A percentile compares a stretch with the other conserved stretches of the same genome.
Evolutionary conservation across 805 yeast species (phyloP).

Genomic region (Starmera dryadoides): DNA sequence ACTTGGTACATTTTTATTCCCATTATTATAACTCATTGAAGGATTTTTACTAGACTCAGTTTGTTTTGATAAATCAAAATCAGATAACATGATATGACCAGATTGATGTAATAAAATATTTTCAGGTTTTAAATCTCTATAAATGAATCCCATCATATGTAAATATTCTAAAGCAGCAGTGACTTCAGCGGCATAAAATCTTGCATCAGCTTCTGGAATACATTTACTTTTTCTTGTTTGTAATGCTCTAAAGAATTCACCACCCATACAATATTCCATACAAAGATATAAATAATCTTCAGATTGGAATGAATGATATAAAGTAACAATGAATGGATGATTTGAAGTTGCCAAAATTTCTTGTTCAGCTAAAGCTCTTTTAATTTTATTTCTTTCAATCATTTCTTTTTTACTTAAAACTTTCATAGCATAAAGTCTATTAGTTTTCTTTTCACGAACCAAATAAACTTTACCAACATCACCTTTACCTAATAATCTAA

Average conservation of each 20-base stretch:
- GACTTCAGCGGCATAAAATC: conserved; percentile 94
- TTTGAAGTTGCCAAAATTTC: conserved; percentile 92
- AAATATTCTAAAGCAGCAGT: conserved; percentile 93
- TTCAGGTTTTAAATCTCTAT: conserved; percentile 95
- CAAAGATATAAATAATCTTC: conserved; percentile 87
- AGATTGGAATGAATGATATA: conserved; percentile 94
- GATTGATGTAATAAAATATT: conserved; percentile 90
- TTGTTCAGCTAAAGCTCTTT: conserved; percentile 93
- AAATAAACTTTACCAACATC: conserved; percentile 96
- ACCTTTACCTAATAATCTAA: conserved; percentile 89
- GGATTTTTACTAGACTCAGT: conserved; percentile 74
- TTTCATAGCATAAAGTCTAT: conserved; percentile 85
- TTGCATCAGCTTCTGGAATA: conserved; percentile 81
- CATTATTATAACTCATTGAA: conserved; percentile 38
- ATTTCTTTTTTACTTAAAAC: conserved; percentile 85
- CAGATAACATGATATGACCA: conserved; percentile 97
- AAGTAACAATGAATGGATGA: conserved; percentile 94
- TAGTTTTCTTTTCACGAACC: conserved; percentile 74
- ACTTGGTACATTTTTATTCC: conserved; percentile 44
- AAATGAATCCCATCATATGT: conserved; percentile 95
- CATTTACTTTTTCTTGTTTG: conserved; percentile 87
- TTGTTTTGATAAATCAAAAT: conserved; percentile 92
- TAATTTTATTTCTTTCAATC: conserved; percentile 91
- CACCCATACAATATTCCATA: conserved; percentile 99
- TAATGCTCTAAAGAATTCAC: conserved; percentile 93